Percentiles rank a stretch among this genome's conserved stretches.
Evolutionary conservation across 1,284 basidiomycete species (phyloP).

Genomic region (Leccinum subrobustum): DNA sequence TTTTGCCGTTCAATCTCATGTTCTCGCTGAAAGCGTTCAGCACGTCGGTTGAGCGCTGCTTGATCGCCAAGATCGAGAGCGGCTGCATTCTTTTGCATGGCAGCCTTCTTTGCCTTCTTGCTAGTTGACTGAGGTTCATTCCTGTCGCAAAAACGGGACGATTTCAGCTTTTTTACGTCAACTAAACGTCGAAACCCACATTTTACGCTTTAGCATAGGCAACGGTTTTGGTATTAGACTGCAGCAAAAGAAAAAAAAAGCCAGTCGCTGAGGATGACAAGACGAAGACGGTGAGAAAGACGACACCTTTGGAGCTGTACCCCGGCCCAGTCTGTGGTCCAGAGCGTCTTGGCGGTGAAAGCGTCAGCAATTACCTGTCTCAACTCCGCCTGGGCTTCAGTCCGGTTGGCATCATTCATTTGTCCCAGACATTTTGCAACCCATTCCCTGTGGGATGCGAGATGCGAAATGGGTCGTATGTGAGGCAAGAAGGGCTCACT

Average conservation of each 20-base stretch:
- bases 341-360: conserved; percentile 75
- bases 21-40: conserved; percentile 77
- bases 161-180: conserved; percentile 12
- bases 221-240: conserved; percentile 68
- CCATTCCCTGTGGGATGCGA: conserved; percentile 62
- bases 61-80: conserved; percentile 61
- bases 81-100: conserved; percentile 44
- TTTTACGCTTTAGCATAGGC: conserved; percentile 66
- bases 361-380: conserved; percentile 86
- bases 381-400: conserved; percentile 76
- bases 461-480: conserved; percentile 2
- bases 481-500: conserved; percentile 37
- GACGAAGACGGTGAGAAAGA: conserved; percentile 4
- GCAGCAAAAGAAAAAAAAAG: conserved; percentile 3
- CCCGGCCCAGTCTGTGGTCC: conserved; percentile 86
- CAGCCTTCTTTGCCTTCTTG: conserved; percentile 71
- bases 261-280: not conserved
- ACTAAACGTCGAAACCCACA: conserved; percentile 38
- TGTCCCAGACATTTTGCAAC: conserved; percentile 79
- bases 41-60: conserved; percentile 65
- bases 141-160: conserved; percentile 26
- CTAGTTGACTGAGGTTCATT: conserved; percentile 41
- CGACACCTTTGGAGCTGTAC: conserved; percentile 76
- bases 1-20: conserved; percentile 79
- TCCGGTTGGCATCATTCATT: conserved; percentile 74